Base-by-base conservation (phyloP, 352 stramenopile species). In the Globisporangium viniferum region DNA sequence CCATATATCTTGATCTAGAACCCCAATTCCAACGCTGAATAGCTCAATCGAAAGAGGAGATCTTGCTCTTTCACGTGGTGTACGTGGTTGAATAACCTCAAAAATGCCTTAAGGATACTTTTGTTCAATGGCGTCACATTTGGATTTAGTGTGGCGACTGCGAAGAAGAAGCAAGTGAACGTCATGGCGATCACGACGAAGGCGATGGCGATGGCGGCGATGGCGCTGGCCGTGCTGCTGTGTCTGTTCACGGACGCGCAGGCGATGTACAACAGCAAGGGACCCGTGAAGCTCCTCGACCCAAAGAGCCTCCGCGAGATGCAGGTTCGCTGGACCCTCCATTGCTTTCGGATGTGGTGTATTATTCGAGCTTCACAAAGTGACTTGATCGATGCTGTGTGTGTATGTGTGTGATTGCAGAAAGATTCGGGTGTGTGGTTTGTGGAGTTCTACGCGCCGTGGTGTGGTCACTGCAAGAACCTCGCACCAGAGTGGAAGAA, bases 381-480 rank as follows among this genome's bases (percentile, higher is more conserved):
- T 29, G 41, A 49, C 20, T 12, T 46, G 18, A 5, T 49, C 5
- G 2, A 1, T 20, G 15, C 3, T 41, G 3, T 33, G 9, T 31
- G 1, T 46, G 3, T 27, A 3, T 20, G 33, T n/a, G 7, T 49
- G 12, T 18, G 31, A 22, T 48, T 69, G 55, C 22, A 90, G 75
- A 77, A 86, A 79, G 84, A 90, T 74, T 76, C 79, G 5, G 84
- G 85, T 15, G 79, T 96, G 71, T 98, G 93, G 92, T 61, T 98
- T n/a, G 92, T 98, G 22, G 91, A 98, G 75, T 98, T 98, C 71
- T 98, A 97, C 61, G 95, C 95, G 58, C 94, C 94, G 49, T 98
- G 93, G 93, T 98, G 93, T 67, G 95, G 95, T 41, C 95, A 98
- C 79, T 98, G 95, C 84, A 97, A 98, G 81, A 84, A 88, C 66